phyloP scores from a whole-genome alignment of 2,329 filamentous ascomycete species.

The Diaporthe sp. region DNA sequence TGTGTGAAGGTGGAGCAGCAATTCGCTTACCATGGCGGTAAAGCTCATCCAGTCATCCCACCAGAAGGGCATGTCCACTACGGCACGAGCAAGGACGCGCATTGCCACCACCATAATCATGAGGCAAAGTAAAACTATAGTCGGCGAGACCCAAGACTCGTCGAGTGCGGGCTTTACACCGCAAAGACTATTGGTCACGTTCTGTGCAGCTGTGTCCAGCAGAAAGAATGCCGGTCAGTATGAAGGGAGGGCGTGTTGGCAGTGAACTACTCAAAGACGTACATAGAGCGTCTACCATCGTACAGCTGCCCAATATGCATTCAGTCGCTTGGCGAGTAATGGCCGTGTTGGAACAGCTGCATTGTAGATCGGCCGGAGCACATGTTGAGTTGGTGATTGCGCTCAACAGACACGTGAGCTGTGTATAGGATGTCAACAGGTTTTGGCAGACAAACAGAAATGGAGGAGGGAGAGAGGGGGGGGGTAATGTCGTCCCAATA shows the following conservation, averaged over 20 bases:
- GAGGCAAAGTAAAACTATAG: neutral
- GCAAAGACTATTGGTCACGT: neutral
- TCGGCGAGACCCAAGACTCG: neutral
- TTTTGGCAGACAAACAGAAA: neutral
- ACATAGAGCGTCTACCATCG: neutral
- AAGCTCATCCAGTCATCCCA: conserved; percentile 10
- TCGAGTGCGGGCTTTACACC: neutral
- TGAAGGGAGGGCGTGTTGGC: neutral
- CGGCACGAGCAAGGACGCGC: neutral
- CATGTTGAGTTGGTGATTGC: conserved; percentile 2
- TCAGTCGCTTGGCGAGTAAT: neutral
- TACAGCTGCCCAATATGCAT: neutral
- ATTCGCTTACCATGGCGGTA: neutral
- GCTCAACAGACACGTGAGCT: neutral
- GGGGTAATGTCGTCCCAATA: neutral
- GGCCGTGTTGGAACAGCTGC: neutral
- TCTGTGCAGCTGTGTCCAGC: neutral
- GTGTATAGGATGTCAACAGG: neutral
- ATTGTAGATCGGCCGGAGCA: neutral
- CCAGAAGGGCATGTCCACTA: neutral
- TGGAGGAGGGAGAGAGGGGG: neutral
- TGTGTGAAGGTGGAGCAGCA: neutral
- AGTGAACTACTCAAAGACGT: neutral
- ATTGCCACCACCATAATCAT: neutral
- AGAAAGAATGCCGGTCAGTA: neutral